phyloP scores from a whole-genome alignment of 2,329 filamentous ascomycete genomes.

The Teratosphaeria viscida region DNA sequence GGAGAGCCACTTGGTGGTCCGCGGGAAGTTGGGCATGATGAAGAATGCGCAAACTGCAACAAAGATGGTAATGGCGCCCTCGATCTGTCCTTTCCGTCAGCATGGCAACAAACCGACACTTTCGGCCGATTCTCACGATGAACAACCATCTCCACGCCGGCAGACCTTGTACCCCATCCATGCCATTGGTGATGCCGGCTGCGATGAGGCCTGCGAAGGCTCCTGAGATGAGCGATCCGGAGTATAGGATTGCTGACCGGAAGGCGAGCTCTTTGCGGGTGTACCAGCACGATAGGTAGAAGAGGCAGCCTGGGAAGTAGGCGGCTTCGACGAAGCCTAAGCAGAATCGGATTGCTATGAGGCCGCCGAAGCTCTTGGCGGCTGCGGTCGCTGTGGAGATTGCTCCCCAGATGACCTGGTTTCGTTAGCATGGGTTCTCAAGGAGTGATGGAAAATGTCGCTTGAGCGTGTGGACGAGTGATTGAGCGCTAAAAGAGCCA shows the following conservation, averaged over 20 bases:
- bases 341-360: slow-evolving; percentile 30
- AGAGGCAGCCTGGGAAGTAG: slow-evolving; percentile 29
- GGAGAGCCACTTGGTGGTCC: slow-evolving; percentile 22
- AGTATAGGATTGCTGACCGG: slow-evolving; percentile 44
- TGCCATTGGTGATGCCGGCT: slow-evolving; percentile 38
- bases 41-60: slow-evolving; percentile 25
- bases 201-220: slow-evolving; percentile 47
- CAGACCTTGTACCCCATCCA: slow-evolving; percentile 24
- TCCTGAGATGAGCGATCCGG: slow-evolving; percentile 38
- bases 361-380: slow-evolving; percentile 25
- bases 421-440: not conserved
- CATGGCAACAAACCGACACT: slow-evolving; percentile 14
- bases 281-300: slow-evolving; percentile 35
- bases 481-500: too few relatives aligned
- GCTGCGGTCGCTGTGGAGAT: slow-evolving; percentile 25
- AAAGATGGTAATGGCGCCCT: slow-evolving; percentile 21
- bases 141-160: slow-evolving; percentile 25
- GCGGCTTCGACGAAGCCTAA: slow-evolving; percentile 37
- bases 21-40: slow-evolving; percentile 29
- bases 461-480: too few relatives aligned
- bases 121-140: not conserved
- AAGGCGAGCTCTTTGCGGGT: slow-evolving; percentile 40
- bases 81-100: slow-evolving; percentile 25
- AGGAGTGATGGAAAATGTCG: not conserved
- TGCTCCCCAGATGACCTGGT: slow-evolving; percentile 23